These are phyloP conservation scores for Flammula alnicola DNA, from an alignment of 1,284 basidiomycete genomes.

Conservation along the genomic window DNA sequence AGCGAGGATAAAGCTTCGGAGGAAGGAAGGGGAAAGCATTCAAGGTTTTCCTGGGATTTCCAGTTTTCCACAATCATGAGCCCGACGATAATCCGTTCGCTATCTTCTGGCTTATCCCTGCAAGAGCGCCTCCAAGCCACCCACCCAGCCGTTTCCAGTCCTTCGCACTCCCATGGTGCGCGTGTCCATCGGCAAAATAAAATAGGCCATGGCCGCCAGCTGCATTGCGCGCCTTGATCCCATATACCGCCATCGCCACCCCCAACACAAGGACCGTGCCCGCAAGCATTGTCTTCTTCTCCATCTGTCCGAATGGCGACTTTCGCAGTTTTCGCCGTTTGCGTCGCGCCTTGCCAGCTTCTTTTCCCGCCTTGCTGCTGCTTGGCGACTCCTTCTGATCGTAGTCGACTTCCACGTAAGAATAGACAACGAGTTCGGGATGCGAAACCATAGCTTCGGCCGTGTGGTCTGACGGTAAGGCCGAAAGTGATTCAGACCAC, in stretches of 20 bases:
- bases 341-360: slow-evolving; percentile 26
- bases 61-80: background rate
- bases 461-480: slow-evolving; percentile 49
- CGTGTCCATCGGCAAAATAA: slow-evolving; percentile 22
- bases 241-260: slow-evolving; percentile 68
- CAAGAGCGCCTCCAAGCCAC: slow-evolving; percentile 41
- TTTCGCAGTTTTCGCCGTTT: slow-evolving; percentile 29
- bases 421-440: slow-evolving; percentile 60
- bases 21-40: too few relatives aligned
- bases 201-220: slow-evolving; percentile 15
- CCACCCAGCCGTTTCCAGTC: slow-evolving; percentile 42
- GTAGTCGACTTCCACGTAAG: slow-evolving; percentile 42
- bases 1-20: too few relatives aligned
- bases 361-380: slow-evolving; percentile 25
- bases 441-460: slow-evolving; percentile 65
- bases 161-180: slow-evolving; percentile 24
- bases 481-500: slow-evolving; percentile 47
- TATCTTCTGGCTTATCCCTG: slow-evolving; percentile 43
- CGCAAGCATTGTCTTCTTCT: slow-evolving; percentile 52
- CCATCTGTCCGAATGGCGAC: slow-evolving; percentile 34
- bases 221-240: slow-evolving; percentile 32
- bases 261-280: slow-evolving; percentile 69
- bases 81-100: slow-evolving; percentile 22
- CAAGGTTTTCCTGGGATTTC: too few relatives aligned
- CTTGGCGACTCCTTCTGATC: slow-evolving; percentile 33